These are phyloP conservation scores for Plasmodium gaboni DNA, from an alignment of 169 alveolate species.

Conservation along the genomic window DNA sequence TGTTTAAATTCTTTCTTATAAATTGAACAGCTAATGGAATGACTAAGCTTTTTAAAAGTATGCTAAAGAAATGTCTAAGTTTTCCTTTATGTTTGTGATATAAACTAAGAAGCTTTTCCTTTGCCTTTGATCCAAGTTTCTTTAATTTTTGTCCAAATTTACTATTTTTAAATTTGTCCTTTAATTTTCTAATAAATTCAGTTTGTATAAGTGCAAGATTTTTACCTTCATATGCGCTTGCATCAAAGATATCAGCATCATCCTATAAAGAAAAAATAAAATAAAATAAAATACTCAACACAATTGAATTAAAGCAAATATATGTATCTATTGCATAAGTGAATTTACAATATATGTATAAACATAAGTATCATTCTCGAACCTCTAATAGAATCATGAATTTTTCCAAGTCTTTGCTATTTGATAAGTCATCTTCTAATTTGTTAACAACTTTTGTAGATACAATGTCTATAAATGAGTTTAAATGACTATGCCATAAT, in stretches of 20 bases:
- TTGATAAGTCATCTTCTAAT: slow-evolving; percentile 46
- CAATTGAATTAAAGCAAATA: background rate
- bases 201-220: slow-evolving; percentile 55
- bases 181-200: slow-evolving; percentile 52
- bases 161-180: slow-evolving; percentile 44
- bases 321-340: too few relatives aligned
- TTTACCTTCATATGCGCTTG: slow-evolving; percentile 25
- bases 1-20: slow-evolving; percentile 20
- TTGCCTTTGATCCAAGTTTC: slow-evolving; percentile 25
- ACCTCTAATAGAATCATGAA: slow-evolving; percentile 57
- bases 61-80: slow-evolving; percentile 27
- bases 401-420: slow-evolving; percentile 11
- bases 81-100: slow-evolving; percentile 60
- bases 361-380: background rate
- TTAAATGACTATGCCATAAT: slow-evolving; percentile 55
- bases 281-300: background rate
- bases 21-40: slow-evolving; percentile 43
- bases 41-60: slow-evolving; percentile 29
- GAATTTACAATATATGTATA: too few relatives aligned
- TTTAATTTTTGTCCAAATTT: slow-evolving; percentile 48
- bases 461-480: slow-evolving; percentile 61
- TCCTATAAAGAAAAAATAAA: slow-evolving; percentile 20
- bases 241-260: slow-evolving; percentile 64
- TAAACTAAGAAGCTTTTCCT: slow-evolving; percentile 19
- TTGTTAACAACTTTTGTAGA: slow-evolving; percentile 68